Evolutionary conservation across 2,329 filamentous ascomycete species (phyloP).

Genomic region (Helotiales sp.): DNA sequence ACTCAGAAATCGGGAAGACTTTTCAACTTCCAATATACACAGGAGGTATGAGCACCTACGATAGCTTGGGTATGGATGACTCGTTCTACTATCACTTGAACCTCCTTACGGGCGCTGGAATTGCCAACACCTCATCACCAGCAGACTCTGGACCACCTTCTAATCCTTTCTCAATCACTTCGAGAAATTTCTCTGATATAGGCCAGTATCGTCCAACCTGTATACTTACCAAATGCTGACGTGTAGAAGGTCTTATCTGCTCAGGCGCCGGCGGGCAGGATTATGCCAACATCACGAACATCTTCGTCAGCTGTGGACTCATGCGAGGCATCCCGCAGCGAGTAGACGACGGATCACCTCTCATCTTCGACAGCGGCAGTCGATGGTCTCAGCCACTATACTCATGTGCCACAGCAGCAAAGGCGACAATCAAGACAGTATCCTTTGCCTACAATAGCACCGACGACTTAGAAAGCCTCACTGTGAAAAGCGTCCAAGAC

Average conservation of each 20-base stretch:
- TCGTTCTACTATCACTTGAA: conserved; percentile 11
- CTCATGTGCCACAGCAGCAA: conserved; percentile 42
- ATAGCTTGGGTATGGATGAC: conserved; percentile 9
- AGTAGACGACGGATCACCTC: conserved; percentile 35
- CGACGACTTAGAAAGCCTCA: conserved; percentile 36
- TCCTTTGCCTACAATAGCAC: conserved; percentile 45
- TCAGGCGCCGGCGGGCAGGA: conserved; percentile 34
- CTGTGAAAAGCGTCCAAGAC: conserved; percentile 36
- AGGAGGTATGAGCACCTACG: background rate
- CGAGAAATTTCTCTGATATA: conserved; percentile 31
- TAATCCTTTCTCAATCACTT: conserved; percentile 36
- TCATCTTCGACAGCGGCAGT: conserved; percentile 42
- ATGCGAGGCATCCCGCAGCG: conserved; percentile 42
- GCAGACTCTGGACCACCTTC: conserved; percentile 22
- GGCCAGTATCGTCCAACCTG: background rate
- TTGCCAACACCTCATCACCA: conserved; percentile 2
- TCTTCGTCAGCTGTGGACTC: conserved; percentile 41
- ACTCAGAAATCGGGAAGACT: conserved; percentile 37
- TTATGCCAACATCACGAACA: conserved; percentile 43
- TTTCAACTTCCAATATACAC: conserved; percentile 32
- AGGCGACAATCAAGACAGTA: conserved; percentile 47
- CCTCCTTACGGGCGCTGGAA: background rate
- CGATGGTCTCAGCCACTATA: conserved; percentile 45
- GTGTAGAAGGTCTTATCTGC: conserved; percentile 29
- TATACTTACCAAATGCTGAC: conserved; percentile 2